Conservation (phyloP, 768 basidiomycete species). For the Coprinopsis sp. region DNA sequence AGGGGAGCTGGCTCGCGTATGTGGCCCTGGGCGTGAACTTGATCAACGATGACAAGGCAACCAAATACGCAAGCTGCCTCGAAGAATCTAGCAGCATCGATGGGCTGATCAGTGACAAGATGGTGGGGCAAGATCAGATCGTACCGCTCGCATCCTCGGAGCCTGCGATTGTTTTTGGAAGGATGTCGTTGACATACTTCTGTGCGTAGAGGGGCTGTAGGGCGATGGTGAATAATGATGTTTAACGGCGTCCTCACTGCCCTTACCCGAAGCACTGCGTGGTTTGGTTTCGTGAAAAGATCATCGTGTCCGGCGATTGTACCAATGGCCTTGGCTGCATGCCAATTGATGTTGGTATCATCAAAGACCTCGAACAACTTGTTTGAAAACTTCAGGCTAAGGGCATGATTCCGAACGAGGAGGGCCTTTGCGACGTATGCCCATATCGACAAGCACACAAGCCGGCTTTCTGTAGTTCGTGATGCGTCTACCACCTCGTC, state of each 20-base stretch:
- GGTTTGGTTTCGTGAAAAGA: constrained; percentile 71
- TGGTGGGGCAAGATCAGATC: constrained; percentile 18
- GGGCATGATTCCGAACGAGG: constrained; percentile 65
- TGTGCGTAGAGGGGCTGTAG: constrained; percentile 68
- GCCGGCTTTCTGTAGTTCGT: neutral
- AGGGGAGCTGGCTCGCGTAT: constrained; percentile 64
- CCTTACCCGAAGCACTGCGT: constrained; percentile 69
- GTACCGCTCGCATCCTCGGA: constrained; percentile 53
- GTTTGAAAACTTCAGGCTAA: constrained; percentile 52
- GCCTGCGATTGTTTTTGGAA: constrained; percentile 72
- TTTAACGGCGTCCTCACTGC: constrained; percentile 13
- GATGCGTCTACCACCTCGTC: neutral
- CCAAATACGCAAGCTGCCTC: constrained; percentile 66
- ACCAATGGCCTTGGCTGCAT: constrained; percentile 75
- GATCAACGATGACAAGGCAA: constrained; percentile 79
- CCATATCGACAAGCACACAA: constrained; percentile 35
- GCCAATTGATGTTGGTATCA: constrained; percentile 60
- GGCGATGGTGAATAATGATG: neutral
- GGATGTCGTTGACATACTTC: constrained; percentile 63
- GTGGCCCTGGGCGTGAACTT: constrained; percentile 73
- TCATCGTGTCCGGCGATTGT: constrained; percentile 56
- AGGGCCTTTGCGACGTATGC: constrained; percentile 79
- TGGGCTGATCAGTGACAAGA: neutral
- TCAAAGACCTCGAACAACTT: constrained; percentile 65
- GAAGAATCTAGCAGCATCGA: constrained; percentile 34